These are phyloP conservation scores for Lasiodiplodia citricola DNA, from an alignment of 2,329 filamentous ascomycete species.

Conservation along the genomic window DNA sequence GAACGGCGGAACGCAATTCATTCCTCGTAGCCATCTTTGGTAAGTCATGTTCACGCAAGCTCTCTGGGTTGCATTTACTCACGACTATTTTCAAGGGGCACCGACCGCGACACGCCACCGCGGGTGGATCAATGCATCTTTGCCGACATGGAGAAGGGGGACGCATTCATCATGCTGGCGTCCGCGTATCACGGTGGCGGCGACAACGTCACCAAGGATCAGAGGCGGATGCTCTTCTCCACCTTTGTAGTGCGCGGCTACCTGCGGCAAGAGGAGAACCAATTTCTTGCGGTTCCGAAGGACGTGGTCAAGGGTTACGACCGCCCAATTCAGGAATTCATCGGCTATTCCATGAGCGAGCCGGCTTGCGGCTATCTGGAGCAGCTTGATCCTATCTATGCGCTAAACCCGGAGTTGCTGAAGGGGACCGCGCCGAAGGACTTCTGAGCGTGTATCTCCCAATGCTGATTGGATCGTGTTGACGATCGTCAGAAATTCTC, in stretches of 20 bases:
- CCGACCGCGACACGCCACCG: not conserved
- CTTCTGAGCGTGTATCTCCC: not conserved
- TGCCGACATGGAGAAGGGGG: slow-evolving; percentile 29
- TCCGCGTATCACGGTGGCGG: slow-evolving; percentile 29
- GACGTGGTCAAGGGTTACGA: slow-evolving; percentile 33
- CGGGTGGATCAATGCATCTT: slow-evolving; percentile 5
- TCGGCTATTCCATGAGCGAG: slow-evolving; percentile 33
- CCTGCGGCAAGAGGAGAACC: slow-evolving; percentile 43
- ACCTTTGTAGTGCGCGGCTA: slow-evolving; percentile 17
- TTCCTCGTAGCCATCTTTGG: slow-evolving; percentile 14
- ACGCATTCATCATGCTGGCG: slow-evolving; percentile 30
- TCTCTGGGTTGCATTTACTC: not conserved
- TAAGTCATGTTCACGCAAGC: slow-evolving; percentile 3
- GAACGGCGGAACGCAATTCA: slow-evolving; percentile 22
- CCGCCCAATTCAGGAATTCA: slow-evolving; percentile 28
- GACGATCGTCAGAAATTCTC: too few species aligned
- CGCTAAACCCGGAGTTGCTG: slow-evolving; percentile 26
- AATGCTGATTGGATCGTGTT: too few species aligned
- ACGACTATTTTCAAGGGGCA: not conserved
- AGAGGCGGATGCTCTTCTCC: slow-evolving; percentile 19
- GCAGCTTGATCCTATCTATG: slow-evolving; percentile 29
- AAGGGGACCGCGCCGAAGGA: slow-evolving; percentile 4
- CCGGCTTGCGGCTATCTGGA: slow-evolving; percentile 28
- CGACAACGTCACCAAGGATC: slow-evolving; percentile 21
- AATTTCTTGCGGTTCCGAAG: slow-evolving; percentile 40